Evolutionary conservation across 805 yeast species (phyloP), one percentile per base, ranked within the genome.

Genomic region (Jamesozyma gamospora): DNA sequence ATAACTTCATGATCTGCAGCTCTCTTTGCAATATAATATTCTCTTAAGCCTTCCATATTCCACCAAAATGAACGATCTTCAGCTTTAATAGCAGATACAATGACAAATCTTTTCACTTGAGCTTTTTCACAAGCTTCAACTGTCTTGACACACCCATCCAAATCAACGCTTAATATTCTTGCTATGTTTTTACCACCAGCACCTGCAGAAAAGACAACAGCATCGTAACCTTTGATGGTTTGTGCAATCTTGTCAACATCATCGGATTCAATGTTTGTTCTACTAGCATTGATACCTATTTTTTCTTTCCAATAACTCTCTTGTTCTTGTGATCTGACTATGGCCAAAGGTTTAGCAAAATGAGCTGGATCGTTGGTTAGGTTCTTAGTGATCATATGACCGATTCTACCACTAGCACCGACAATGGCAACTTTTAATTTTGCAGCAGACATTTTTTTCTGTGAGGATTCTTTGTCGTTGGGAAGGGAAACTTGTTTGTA

Each of bases 331-430:
- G 60, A 64, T 41, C 83, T 62, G 28, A 74, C 67, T 39, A 69
- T 9, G 0, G 72, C 71, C 3, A 62, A 57, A 36, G 66, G 74
- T 48, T 44, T 67, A 49, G 53, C 70, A 47, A 53, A 61, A 33
- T 36, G 44, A 15, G 40, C 56, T 1, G 38, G 9, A 12, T 48
- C 49, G 19, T 41, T 46, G 15, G 51, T 60, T 18, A 65, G 59
- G 32, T 65, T 55, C n/a, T 56, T 42, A 11, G 74, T 52, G 11
- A 77, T 47, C 1, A 58, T 51, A 41, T 71, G 67, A 30, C 77
- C 84, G n/a, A 77, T 67, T 42, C 69, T 70, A 27, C 83, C 83
- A 52, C 75, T 74, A 16, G 81, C 79, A 30, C 84, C 84, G 39
- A 77, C 58, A 16, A 77, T 57, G 31, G 70, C 71, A 5, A 71